A percentile compares a stretch with the other conserved stretches of the same genome.
These are phyloP conservation scores for Gleditsia sinensis DNA, from an alignment of 306 rosid species.

Conservation along the genomic window DNA sequence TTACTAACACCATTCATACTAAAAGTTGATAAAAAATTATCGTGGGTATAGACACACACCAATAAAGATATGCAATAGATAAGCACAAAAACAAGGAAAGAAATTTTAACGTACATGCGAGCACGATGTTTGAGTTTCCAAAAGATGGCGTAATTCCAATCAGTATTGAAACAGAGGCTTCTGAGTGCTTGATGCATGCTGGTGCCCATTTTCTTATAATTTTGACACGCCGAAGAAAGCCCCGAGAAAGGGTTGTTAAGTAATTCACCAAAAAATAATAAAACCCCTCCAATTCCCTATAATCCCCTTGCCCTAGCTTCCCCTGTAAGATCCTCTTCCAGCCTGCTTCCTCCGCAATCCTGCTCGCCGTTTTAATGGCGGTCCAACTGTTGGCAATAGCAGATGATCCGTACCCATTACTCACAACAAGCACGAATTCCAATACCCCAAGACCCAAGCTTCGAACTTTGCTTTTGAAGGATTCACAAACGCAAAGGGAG, in stretches of 20 bases:
- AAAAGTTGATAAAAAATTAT: no score
- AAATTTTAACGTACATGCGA: slow-evolving; percentile 58
- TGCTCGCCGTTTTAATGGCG: slow-evolving; percentile 91
- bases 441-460: slow-evolving; percentile 19
- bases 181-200: slow-evolving; percentile 55
- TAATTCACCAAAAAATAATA: slow-evolving; percentile 28
- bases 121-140: slow-evolving; percentile 75
- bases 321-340: slow-evolving; percentile 87
- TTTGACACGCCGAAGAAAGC: slow-evolving; percentile 32
- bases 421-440: slow-evolving; percentile 21
- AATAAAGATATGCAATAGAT: not conserved
- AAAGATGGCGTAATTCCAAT: slow-evolving; percentile 76
- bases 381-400: slow-evolving; percentile 69
- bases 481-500: slow-evolving; percentile 20
- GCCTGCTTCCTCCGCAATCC: slow-evolving; percentile 89
- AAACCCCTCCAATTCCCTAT: slow-evolving; percentile 21
- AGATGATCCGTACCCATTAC: slow-evolving; percentile 71
- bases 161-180: slow-evolving; percentile 66
- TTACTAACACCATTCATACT: not conserved
- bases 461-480: slow-evolving; percentile 31
- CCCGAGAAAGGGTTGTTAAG: slow-evolving; percentile 18
- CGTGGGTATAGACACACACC: not conserved
- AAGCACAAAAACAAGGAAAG: not conserved
- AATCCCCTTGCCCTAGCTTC: slow-evolving; percentile 57
- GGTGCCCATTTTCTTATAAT: slow-evolving; percentile 51